A percentile compares a stretch with the other conserved stretches of the same genome.
Evolutionary conservation across 2,329 filamentous ascomycete species (phyloP).

Genomic region (Proliferodiscus dingleyae): DNA sequence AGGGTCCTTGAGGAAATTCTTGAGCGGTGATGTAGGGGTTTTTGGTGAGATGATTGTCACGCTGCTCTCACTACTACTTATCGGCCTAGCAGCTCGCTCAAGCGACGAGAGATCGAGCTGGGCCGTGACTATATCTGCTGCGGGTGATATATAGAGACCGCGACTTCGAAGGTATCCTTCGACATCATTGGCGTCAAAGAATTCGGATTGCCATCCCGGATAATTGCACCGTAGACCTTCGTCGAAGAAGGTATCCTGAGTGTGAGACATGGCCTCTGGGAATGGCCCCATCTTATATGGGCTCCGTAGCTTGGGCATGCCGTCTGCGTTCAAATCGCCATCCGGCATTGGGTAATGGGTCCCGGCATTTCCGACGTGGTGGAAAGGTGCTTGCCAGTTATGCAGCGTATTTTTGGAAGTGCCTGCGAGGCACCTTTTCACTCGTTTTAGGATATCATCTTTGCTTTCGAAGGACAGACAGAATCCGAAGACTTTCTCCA

Average conservation of each 20-base stretch:
- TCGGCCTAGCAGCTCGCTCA: conserved; percentile 9
- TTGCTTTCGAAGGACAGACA: conserved; percentile 56
- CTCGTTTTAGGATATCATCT: conserved; percentile 42
- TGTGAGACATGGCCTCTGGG: conserved; percentile 34
- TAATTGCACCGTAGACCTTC: conserved; percentile 48
- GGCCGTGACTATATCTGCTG: conserved; percentile 55
- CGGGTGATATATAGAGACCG: conserved; percentile 57
- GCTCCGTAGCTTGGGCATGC: conserved; percentile 28
- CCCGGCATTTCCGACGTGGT: conserved; percentile 63
- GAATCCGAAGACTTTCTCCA: conserved; percentile 63
- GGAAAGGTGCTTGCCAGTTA: conserved; percentile 55
- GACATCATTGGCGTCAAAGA: conserved; percentile 72
- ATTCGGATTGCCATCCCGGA: conserved; percentile 65
- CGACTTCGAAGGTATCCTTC: conserved; percentile 65
- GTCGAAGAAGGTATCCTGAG: conserved; percentile 41
- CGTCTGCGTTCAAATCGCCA: conserved; percentile 21
- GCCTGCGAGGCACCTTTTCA: conserved; percentile 26
- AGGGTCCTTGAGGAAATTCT: conserved; percentile 3
- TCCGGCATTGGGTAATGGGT: conserved; percentile 51
- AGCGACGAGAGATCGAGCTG: conserved; percentile 41
- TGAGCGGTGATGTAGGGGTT: conserved; percentile 21
- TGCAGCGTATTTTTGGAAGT: conserved; percentile 44
- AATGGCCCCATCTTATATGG: conserved; percentile 48
- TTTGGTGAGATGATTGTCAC: conserved; percentile 12
- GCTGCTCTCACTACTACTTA: conserved; percentile 14